Percentiles rank a stretch among this genome's conserved stretches.
These are phyloP conservation scores for Ceratocystis ficicola DNA, from an alignment of 2,329 filamentous ascomycete genomes.

Conservation along the genomic window DNA sequence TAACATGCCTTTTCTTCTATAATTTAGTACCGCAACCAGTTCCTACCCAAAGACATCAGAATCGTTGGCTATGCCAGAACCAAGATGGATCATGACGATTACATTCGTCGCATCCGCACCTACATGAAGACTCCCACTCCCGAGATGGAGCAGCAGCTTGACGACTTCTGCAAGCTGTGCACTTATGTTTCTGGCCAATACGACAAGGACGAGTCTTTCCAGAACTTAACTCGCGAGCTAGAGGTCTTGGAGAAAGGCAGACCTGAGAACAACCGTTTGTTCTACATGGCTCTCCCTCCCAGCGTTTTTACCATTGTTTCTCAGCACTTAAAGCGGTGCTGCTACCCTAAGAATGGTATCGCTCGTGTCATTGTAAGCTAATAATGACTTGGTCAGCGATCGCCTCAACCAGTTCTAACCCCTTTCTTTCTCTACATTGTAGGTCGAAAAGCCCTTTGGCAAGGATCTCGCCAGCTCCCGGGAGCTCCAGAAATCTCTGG, in stretches of 20 bases:
- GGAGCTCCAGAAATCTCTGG: conserved; percentile 85
- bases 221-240: conserved; percentile 72
- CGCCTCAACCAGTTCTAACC: conserved; percentile 24
- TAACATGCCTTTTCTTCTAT: conserved; percentile 7
- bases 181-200: conserved; percentile 96
- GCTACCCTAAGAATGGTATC: conserved; percentile 84
- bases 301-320: conserved; percentile 98
- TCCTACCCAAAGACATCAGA: conserved; percentile 89
- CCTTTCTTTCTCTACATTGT: conserved; percentile 19
- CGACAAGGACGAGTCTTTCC: conserved; percentile 90
- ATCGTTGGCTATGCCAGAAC: conserved; percentile 98
- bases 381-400: conserved; percentile 23
- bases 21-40: conserved; percentile 87
- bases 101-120: conserved; percentile 83
- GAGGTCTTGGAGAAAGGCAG: conserved; percentile 71
- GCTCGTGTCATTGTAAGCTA: conserved; percentile 75
- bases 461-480: conserved; percentile 92
- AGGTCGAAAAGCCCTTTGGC: conserved; percentile 99
- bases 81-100: conserved; percentile 98
- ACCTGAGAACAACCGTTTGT: conserved; percentile 78
- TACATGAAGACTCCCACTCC: conserved; percentile 99
- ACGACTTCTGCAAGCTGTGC: conserved; percentile 79
- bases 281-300: conserved; percentile 98
- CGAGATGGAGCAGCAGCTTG: conserved; percentile 88
- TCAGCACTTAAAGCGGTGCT: conserved; percentile 92